phyloP scores from a whole-genome alignment of 148 eudicot species.

The Arbutus unedo region DNA sequence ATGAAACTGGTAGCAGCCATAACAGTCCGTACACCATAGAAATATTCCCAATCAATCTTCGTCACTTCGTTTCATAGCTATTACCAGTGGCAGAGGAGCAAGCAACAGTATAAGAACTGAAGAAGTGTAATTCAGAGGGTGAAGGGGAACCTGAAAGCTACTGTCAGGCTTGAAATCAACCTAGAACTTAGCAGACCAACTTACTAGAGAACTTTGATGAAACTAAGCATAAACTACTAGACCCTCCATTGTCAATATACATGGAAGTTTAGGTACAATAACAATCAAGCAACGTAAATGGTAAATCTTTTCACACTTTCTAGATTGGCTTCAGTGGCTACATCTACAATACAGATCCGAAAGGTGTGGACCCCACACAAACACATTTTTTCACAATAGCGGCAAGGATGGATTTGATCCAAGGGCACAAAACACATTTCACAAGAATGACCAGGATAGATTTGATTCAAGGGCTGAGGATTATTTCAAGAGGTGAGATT shows the following conservation, averaged over 20 bases:
- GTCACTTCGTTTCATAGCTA: not conserved
- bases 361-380: too few relatives aligned
- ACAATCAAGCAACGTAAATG: not conserved
- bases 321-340: not conserved
- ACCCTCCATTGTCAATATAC: not conserved
- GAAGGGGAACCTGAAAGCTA: not conserved
- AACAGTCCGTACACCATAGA: not conserved
- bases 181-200: conserved; percentile 3
- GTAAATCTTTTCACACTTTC: not conserved
- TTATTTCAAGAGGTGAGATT: too few relatives aligned
- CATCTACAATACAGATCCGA: not conserved
- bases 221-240: not conserved
- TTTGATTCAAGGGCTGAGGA: too few relatives aligned
- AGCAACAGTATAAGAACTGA: too few relatives aligned
- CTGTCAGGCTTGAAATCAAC: not conserved
- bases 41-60: not conserved
- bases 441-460: too few relatives aligned
- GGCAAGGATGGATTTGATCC: too few relatives aligned
- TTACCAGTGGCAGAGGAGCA: not conserved
- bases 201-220: not conserved
- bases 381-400: too few relatives aligned
- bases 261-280: not conserved
- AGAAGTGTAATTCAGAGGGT: not conserved
- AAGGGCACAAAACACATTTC: too few relatives aligned
- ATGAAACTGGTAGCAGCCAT: not conserved